A percentile compares a stretch with the other conserved stretches of the same genome.
These are phyloP conservation scores for Trichosanthes cucumerina DNA, from an alignment of 306 rosid species.

Conservation along the genomic window DNA sequence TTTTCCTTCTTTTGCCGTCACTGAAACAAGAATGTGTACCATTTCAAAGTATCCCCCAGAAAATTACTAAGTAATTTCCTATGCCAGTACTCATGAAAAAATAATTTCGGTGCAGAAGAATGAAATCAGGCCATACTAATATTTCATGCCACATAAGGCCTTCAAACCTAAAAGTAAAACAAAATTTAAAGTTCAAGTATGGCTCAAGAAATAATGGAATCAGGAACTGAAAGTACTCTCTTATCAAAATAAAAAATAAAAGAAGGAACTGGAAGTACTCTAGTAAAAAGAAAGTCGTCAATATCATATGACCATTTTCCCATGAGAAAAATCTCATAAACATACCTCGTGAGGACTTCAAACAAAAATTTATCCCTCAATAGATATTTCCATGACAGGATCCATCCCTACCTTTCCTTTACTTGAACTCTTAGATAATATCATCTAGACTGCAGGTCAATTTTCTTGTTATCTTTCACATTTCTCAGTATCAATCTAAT, in stretches of 20 bases:
- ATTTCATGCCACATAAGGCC: background rate
- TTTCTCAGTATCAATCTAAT: background rate
- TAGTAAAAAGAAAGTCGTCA: background rate
- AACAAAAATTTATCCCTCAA: background rate
- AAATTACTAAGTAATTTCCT: background rate
- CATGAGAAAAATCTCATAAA: background rate
- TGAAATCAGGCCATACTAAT: background rate
- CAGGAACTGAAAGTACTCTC: background rate
- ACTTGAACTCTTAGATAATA: background rate
- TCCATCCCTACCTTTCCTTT: background rate
- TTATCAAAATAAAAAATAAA: background rate
- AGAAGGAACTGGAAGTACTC: background rate
- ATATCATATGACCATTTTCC: background rate
- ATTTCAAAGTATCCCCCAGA: background rate
- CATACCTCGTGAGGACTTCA: background rate
- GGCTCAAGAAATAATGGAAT: background rate
- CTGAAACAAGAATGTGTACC: slow-evolving; percentile 9
- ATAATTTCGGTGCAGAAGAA: background rate
- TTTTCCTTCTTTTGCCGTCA: slow-evolving; percentile 56
- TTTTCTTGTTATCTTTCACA: background rate
- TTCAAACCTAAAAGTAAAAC: background rate
- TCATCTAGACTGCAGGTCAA: background rate
- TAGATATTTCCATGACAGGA: background rate
- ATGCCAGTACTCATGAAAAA: background rate
- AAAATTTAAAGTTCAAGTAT: background rate